Base-by-base conservation (phyloP, 2,329 filamentous ascomycete genomes). In the Apiospora marii region DNA sequence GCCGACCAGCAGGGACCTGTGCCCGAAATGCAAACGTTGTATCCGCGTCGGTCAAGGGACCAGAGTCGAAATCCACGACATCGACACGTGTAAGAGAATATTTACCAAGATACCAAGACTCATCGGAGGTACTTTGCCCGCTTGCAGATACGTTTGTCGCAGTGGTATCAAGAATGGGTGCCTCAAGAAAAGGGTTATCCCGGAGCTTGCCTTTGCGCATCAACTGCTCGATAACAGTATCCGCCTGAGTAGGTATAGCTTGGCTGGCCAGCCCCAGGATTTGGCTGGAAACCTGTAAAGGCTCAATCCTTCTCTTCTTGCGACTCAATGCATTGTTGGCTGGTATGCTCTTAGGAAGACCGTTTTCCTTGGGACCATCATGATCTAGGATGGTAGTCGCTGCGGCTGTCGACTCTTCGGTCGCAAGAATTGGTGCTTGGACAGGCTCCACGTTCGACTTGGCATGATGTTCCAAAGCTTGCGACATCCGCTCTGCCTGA, bases 221-320 rank as follows among this genome's bases (percentile, higher is more conserved):
- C 58, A 41, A 64, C 30, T 64, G 34, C 58, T 64, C 34, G 58
- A 64, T 64, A 24, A 64, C 58, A 30, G 19, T 14, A 53, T 68
- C 67, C 3, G 67, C 67, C n/a, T 41, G 48, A 68, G 34, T 61
- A 37, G 51, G 61, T 67, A 41, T 67, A 44, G 27, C 48, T 58
- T 6, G 68, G 16, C n/a, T 24, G 27, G 61, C 22, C 30, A 30
- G 27, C 43, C 34, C 51, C 78, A 71, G 24, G 46, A 27, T 24
- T 19, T 48, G 41, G 13, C 5, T 14, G n/a, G 22, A 24, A 22
- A 68, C 41, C n/a, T 30, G 30, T 14, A 67, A 72, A 16, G 79
- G 80, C 8, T 49, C 74, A 48, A 81, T 30, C 61, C 74, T 78
- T 68, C 77, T 75, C 72, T 77, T 79, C 73, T 81, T 81, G 27